A percentile compares a stretch with the other conserved stretches of the same genome.
phyloP scores from a whole-genome alignment of 495 filamentous ascomycete genomes.

The Penicillium chermesinum region DNA sequence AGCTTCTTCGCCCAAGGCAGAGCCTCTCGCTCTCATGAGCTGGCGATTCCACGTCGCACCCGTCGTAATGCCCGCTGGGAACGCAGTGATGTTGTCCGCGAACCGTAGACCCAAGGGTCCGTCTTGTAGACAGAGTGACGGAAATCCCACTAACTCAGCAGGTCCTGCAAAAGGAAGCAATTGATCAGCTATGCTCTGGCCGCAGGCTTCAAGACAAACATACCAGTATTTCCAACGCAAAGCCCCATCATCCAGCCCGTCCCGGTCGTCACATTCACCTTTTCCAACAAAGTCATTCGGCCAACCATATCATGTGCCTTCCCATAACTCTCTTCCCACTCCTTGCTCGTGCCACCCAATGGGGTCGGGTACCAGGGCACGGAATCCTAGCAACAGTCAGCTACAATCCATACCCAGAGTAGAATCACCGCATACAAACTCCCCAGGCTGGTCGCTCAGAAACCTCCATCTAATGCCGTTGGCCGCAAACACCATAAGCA shows the following conservation, averaged over 20 bases:
- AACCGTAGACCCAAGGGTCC: slow-evolving; percentile 80
- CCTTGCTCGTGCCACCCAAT: slow-evolving; percentile 63
- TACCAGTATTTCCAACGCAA: slow-evolving; percentile 82
- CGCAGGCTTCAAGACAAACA: neutral
- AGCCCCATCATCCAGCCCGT: slow-evolving; percentile 87
- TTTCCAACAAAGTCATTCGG: slow-evolving; percentile 82
- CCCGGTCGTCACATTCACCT: slow-evolving; percentile 92
- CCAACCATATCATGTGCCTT: slow-evolving; percentile 76
- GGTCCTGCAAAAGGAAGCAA: slow-evolving; percentile 37
- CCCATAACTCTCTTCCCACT: slow-evolving; percentile 73
- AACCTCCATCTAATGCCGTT: slow-evolving; percentile 12
- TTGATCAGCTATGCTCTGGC: too few relatives aligned
- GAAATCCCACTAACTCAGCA: slow-evolving; percentile 67
- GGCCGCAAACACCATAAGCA: slow-evolving; percentile 18
- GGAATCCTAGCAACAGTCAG: slow-evolving; percentile 27
- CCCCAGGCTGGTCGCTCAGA: neutral
- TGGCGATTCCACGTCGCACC: slow-evolving; percentile 85
- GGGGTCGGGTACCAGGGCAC: slow-evolving; percentile 85
- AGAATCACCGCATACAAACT: slow-evolving; percentile 27
- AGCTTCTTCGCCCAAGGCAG: slow-evolving; percentile 64
- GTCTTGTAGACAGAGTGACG: slow-evolving; percentile 83
- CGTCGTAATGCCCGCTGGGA: slow-evolving; percentile 78
- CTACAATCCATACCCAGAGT: neutral
- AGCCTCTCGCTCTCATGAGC: slow-evolving; percentile 67
- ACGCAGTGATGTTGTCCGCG: slow-evolving; percentile 70